Evolutionary conservation across 495 filamentous ascomycete genomes (phyloP).

Genomic region (Lichina pygmaea): DNA sequence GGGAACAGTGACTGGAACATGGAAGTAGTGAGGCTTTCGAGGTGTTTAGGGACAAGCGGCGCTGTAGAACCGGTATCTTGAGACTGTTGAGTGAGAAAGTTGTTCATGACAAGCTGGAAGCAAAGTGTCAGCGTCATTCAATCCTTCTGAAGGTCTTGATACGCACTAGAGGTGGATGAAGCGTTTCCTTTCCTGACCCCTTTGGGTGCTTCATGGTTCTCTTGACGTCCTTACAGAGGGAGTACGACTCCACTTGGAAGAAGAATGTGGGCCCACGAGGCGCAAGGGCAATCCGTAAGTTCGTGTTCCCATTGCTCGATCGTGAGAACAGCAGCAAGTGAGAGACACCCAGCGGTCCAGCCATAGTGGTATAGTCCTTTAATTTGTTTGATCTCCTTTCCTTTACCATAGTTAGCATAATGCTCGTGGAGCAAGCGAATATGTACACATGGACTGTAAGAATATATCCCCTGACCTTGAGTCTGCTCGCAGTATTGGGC

Average conservation of each 20-base stretch:
- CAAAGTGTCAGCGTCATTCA: constrained; percentile 1
- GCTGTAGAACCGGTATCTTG: constrained; percentile 31
- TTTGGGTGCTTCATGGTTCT: constrained; percentile 57
- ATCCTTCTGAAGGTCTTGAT: background rate
- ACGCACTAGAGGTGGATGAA: constrained; percentile 45
- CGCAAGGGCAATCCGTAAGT: constrained; percentile 66
- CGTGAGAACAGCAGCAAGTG: constrained; percentile 89
- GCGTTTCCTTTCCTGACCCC: constrained; percentile 57
- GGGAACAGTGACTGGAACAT: constrained; percentile 94
- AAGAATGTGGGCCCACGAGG: constrained; percentile 81
- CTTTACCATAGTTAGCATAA: constrained; percentile 12
- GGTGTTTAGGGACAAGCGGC: constrained; percentile 44
- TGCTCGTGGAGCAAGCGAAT: background rate
- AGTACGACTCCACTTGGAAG: constrained; percentile 92
- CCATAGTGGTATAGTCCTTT: constrained; percentile 86
- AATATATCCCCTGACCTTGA: constrained; percentile 22
- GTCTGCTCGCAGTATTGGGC: constrained; percentile 63
- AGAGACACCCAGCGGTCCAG: constrained; percentile 75
- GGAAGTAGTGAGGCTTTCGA: constrained; percentile 79
- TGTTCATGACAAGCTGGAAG: constrained; percentile 84
- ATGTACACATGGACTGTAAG: constrained; percentile 2
- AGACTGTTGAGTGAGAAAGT: constrained; percentile 44
- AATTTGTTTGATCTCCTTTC: constrained; percentile 77
- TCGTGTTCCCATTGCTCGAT: constrained; percentile 72
- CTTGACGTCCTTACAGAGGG: constrained; percentile 69